Percentiles rank a stretch among this genome's conserved stretches.
Conservation (phyloP, 805 yeast genomes). For the Pichia cephalocereana region DNA sequence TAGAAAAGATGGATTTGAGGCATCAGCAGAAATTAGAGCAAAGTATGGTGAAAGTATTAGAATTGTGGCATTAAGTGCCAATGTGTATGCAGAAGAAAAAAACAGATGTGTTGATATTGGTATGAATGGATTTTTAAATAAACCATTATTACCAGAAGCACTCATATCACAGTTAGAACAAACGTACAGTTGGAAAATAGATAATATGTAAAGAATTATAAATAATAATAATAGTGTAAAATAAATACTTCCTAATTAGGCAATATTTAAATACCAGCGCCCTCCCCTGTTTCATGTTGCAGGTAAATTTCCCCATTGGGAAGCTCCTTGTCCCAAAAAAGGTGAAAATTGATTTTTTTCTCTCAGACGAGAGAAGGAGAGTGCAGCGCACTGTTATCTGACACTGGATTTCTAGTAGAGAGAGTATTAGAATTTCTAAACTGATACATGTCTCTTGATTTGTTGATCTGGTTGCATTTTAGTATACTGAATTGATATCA, state of each 20-base stretch:
- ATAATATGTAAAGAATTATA: not conserved
- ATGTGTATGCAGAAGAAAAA: slow-evolving; percentile 46
- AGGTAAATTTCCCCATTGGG: not conserved
- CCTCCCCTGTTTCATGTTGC: not conserved
- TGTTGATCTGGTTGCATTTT: no score
- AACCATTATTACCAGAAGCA: slow-evolving; percentile 42
- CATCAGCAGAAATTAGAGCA: slow-evolving; percentile 32
- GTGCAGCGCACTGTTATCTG: no score
- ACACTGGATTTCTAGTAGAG: no score
- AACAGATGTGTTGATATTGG: slow-evolving; percentile 38
- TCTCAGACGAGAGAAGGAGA: no score
- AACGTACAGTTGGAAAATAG: slow-evolving; percentile 1
- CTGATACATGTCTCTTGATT: no score
- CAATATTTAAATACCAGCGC: not conserved
- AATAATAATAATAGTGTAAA: no score
- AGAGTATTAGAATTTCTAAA: no score
- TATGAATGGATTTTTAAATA: slow-evolving; percentile 44
- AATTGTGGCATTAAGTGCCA: slow-evolving; percentile 41
- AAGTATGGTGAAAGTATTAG: slow-evolving; percentile 23
- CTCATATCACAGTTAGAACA: slow-evolving; percentile 29
- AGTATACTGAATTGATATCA: no score
- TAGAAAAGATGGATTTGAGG: slow-evolving; percentile 41
- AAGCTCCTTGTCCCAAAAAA: not conserved
- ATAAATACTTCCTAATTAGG: not conserved
- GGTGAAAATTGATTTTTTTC: no score